Conservation (phyloP, 148 eudicot genomes). For the Chenopodium formosanum region DNA sequence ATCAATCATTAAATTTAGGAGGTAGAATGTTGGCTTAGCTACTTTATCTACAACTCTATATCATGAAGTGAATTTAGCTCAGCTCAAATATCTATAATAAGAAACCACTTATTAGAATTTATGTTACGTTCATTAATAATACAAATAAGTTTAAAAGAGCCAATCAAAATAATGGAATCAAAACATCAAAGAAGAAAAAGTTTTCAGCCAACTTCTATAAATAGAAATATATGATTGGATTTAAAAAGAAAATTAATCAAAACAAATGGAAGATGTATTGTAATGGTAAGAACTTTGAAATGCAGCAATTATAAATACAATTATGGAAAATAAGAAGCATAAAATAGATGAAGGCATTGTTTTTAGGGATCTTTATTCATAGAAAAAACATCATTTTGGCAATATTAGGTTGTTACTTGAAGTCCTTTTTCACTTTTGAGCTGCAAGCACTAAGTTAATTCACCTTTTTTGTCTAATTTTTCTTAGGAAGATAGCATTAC, state of each 20-base stretch:
- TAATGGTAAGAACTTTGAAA: conserved; percentile 15
- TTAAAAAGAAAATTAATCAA: no score
- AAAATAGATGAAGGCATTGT: conserved; percentile 7
- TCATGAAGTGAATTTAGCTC: conserved; percentile 5
- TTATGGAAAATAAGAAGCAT: background rate
- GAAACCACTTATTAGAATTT: background rate
- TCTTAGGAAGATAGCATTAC: conserved; percentile 3
- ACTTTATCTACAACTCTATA: background rate
- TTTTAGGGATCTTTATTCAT: conserved; percentile 9
- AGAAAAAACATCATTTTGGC: conserved; percentile 8
- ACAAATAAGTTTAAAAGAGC: background rate
- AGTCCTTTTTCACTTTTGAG: conserved; percentile 5
- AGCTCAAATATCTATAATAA: conserved; percentile 1
- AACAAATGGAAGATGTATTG: conserved; percentile 19
- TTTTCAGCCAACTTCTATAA: conserved; percentile 19
- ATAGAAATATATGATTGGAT: background rate
- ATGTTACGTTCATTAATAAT: background rate
- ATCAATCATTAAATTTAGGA: conserved; percentile 10
- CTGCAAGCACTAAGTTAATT: conserved; percentile 10
- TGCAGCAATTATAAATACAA: conserved; percentile 4
- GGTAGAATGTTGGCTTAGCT: conserved; percentile 9
- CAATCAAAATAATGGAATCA: background rate
- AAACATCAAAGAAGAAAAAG: conserved; percentile 10
- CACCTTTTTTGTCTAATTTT: background rate
- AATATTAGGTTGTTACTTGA: conserved; percentile 12